These are phyloP conservation scores for Diaporthe australafricana DNA, from an alignment of 2,329 filamentous ascomycete genomes.

Conservation along the genomic window DNA sequence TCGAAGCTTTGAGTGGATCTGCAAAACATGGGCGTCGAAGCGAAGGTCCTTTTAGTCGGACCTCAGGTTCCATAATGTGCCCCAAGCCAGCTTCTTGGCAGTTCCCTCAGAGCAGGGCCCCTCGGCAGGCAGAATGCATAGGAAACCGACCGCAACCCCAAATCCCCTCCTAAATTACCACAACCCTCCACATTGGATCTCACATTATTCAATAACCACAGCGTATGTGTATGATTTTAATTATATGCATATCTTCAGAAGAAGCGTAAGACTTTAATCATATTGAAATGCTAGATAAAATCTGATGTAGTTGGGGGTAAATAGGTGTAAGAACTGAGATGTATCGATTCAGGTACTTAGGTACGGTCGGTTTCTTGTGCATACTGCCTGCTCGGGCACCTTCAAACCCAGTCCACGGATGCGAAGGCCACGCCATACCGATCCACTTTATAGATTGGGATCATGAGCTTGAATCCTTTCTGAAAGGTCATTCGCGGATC, in stretches of 20 bases:
- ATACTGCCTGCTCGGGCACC: too few species aligned
- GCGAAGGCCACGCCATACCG: background rate
- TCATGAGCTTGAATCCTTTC: background rate
- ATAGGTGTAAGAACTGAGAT: too few species aligned
- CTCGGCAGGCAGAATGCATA: too few species aligned
- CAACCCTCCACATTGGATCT: background rate
- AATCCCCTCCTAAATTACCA: too few species aligned
- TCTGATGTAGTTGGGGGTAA: too few species aligned
- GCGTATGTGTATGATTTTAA: background rate
- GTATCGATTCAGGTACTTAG: too few species aligned
- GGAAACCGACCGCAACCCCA: too few species aligned
- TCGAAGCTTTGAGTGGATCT: constrained; percentile 3
- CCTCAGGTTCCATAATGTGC: constrained; percentile 8
- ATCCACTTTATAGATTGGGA: constrained; percentile 1
- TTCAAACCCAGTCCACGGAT: background rate
- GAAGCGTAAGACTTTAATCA: too few species aligned
- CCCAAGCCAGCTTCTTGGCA: background rate
- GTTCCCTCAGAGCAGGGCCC: constrained; percentile 1
- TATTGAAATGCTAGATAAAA: too few species aligned
- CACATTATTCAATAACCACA: too few species aligned
- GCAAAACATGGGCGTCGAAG: background rate
- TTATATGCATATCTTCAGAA: too few species aligned
- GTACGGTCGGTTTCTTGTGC: too few species aligned
- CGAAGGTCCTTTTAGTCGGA: background rate
- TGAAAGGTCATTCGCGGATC: background rate